phyloP scores from a whole-genome alignment of 495 filamentous ascomycete species.

The Penicillium maclennaniae region DNA sequence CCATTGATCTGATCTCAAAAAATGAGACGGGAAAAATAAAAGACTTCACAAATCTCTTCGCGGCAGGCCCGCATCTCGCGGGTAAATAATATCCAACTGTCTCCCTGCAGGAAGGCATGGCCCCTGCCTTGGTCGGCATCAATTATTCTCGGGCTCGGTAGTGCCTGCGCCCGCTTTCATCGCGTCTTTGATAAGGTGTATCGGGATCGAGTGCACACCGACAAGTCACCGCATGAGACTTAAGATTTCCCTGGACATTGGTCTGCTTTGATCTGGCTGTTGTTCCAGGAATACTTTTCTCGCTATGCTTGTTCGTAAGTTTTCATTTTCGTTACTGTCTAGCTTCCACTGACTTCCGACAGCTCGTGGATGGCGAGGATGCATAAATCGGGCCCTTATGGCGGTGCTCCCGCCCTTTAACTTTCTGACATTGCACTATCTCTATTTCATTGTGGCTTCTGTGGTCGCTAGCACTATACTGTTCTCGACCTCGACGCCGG shows the following conservation, averaged over 20 bases:
- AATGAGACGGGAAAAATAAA: background rate
- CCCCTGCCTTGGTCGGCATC: background rate
- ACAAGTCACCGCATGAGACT: background rate
- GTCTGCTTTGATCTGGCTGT: background rate
- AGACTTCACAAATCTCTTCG: background rate
- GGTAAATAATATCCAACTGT: background rate
- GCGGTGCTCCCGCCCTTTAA: constrained; percentile 51
- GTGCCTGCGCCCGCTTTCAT: background rate
- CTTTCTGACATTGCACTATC: constrained; percentile 75
- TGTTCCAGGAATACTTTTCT: constrained; percentile 3
- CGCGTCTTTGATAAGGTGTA: background rate
- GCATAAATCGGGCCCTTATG: constrained; percentile 23
- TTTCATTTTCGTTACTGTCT: background rate
- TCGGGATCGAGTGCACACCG: background rate
- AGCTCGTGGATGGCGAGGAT: constrained; percentile 22
- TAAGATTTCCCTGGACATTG: background rate
- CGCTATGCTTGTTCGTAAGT: constrained; percentile 11
- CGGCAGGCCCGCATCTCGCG: background rate
- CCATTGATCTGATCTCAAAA: background rate
- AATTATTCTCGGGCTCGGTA: background rate
- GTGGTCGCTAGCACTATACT: constrained; percentile 69
- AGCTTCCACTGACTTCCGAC: background rate
- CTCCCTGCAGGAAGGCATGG: background rate
- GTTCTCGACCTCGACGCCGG: constrained; percentile 62
- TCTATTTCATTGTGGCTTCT: constrained; percentile 67